A percentile compares a stretch with the other conserved stretches of the same genome.
Conservation (phyloP, 148 eudicot species). For the Diospyros lotus region DNA sequence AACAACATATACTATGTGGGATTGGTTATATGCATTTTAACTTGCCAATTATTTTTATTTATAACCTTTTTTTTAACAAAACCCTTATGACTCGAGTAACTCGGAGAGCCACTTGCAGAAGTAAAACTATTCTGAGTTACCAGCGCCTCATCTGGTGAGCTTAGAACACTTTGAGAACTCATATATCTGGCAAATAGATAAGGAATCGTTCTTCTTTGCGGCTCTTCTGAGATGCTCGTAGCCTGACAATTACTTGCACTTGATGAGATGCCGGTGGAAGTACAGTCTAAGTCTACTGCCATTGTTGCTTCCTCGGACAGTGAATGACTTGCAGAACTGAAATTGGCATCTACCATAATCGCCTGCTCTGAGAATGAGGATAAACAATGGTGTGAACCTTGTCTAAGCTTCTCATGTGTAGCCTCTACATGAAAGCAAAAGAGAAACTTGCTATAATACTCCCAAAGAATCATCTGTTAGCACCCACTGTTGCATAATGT, state of each 20-base stretch:
- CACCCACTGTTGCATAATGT: too few species aligned
- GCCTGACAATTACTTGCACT: slow-evolving; percentile 15
- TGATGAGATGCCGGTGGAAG: slow-evolving; percentile 2
- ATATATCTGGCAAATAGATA: slow-evolving; percentile 24
- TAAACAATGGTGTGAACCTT: slow-evolving; percentile 39
- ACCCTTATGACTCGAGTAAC: too few species aligned
- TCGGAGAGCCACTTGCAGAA: slow-evolving; percentile 15
- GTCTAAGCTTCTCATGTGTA: slow-evolving; percentile 60
- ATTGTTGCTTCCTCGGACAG: not conserved
- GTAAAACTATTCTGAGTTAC: slow-evolving; percentile 2
- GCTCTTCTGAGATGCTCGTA: slow-evolving; percentile 13
- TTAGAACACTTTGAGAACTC: slow-evolving; percentile 10
- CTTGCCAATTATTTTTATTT: too few species aligned
- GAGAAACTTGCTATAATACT: not conserved
- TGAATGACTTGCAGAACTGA: not conserved
- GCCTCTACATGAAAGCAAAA: slow-evolving; percentile 35
- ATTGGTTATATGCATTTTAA: too few species aligned
- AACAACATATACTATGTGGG: too few species aligned
- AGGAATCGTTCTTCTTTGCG: slow-evolving; percentile 18
- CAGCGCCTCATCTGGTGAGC: not conserved
- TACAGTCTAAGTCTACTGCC: slow-evolving; percentile 13
- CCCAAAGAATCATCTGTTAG: not conserved
- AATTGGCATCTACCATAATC: not conserved
- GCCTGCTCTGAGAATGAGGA: slow-evolving; percentile 15
- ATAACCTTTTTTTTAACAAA: too few species aligned